Percentiles rank a stretch among this genome's conserved stretches.
These are phyloP conservation scores for Ceratocystis huliohia DNA, from an alignment of 2,329 filamentous ascomycete genomes.

Conservation along the genomic window DNA sequence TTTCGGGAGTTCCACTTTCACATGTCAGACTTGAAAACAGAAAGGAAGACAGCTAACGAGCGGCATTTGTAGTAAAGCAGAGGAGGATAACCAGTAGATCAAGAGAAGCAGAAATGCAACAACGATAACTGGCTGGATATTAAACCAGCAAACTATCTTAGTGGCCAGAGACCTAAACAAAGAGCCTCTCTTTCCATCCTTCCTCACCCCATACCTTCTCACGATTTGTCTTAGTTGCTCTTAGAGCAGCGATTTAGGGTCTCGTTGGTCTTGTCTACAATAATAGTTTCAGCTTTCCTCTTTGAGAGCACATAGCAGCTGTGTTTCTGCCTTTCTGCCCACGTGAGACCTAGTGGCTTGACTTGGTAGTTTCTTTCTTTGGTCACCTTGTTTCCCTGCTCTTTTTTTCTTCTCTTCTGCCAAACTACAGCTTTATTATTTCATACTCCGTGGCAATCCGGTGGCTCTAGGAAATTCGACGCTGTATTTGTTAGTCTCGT, in stretches of 20 bases:
- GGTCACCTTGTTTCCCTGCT: neutral
- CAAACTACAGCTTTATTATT: neutral
- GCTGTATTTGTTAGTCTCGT: neutral
- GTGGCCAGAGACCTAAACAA: neutral
- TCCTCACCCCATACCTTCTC: neutral
- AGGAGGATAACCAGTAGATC: neutral
- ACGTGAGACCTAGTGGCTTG: neutral
- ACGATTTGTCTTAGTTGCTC: neutral
- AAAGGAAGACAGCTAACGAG: neutral
- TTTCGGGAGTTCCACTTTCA: conserved; percentile 19
- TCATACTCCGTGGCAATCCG: neutral
- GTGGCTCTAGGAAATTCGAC: neutral
- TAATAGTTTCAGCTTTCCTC: conserved; percentile 3
- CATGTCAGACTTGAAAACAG: conserved; percentile 14
- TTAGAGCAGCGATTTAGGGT: neutral
- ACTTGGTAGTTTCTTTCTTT: neutral
- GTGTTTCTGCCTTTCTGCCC: conserved; percentile 1
- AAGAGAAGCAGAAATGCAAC: neutral
- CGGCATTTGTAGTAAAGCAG: too few relatives aligned
- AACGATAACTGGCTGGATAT: neutral
- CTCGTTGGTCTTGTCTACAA: neutral
- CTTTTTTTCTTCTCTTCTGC: neutral
- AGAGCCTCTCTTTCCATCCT: neutral
- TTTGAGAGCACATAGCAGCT: neutral
- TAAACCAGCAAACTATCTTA: neutral